phyloP scores from a whole-genome alignment of 805 yeast genomes.

The Debaryomyces hansenii region DNA sequence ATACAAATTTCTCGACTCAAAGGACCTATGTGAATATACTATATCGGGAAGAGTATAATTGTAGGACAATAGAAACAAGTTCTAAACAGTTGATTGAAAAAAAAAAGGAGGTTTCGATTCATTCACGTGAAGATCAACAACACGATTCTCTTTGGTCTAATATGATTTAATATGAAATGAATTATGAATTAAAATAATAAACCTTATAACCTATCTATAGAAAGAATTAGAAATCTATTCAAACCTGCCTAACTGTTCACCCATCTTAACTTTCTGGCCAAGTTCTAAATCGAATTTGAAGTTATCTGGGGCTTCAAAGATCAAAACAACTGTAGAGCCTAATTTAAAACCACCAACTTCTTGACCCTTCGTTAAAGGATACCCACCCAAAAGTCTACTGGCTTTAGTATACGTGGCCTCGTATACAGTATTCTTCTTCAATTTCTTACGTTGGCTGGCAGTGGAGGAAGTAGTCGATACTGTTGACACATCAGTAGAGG shows the following conservation, averaged over 20 bases:
- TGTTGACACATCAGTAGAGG: slow-evolving; percentile 14
- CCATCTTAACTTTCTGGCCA: slow-evolving; percentile 84
- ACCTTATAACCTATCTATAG: not conserved
- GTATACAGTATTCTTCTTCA: slow-evolving; percentile 77
- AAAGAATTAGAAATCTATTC: slow-evolving; percentile 5
- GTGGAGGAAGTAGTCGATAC: slow-evolving; percentile 6
- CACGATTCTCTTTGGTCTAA: not conserved
- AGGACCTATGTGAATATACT: slow-evolving; percentile 10
- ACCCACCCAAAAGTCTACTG: slow-evolving; percentile 73
- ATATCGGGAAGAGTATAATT: too few species aligned
- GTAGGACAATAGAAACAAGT: too few species aligned
- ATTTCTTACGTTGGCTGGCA: slow-evolving; percentile 31
- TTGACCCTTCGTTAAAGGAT: slow-evolving; percentile 85
- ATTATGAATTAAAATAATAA: not conserved
- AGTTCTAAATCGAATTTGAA: slow-evolving; percentile 68
- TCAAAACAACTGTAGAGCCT: slow-evolving; percentile 95
- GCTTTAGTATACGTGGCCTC: slow-evolving; percentile 92
- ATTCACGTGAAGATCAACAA: slow-evolving; percentile 1
- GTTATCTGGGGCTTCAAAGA: slow-evolving; percentile 89
- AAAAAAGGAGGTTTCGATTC: not conserved
- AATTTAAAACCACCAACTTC: slow-evolving; percentile 97
- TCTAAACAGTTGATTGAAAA: not conserved
- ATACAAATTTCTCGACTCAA: slow-evolving; percentile 25
- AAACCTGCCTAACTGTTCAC: slow-evolving; percentile 68
- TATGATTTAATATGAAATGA: not conserved